phyloP scores from a whole-genome alignment of 306 rosid genomes.

The Datisca glomerata region DNA sequence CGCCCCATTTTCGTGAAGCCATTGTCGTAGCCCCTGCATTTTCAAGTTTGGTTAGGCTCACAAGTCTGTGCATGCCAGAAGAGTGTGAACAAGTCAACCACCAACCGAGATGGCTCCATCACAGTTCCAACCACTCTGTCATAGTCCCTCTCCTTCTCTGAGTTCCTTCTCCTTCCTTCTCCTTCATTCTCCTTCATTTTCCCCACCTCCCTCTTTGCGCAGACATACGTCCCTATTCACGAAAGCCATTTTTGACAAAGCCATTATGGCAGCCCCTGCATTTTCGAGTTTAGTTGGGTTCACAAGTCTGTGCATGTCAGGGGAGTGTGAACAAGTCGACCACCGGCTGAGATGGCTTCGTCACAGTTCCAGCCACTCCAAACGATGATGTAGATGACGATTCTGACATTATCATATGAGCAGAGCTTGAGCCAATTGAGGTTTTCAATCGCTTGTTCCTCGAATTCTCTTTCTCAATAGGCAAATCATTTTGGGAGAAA shows the following conservation, averaged over 20 bases:
- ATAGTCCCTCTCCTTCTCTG: too few relatives aligned
- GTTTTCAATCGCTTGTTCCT: conserved; percentile 31
- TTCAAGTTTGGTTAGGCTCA: too few relatives aligned
- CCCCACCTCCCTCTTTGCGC: too few relatives aligned
- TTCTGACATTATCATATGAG: neutral
- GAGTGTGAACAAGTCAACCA: conserved; percentile 63
- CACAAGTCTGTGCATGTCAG: conserved; percentile 73
- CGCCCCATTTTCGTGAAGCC: too few relatives aligned
- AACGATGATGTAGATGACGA: neutral
- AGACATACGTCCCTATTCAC: too few relatives aligned
- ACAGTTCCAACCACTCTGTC: neutral
- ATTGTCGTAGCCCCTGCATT: too few relatives aligned
- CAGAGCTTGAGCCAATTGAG: conserved; percentile 13
- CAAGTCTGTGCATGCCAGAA: conserved; percentile 72
- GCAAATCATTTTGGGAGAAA: conserved; percentile 1
- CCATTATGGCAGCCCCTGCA: too few relatives aligned
- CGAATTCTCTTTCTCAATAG: too few relatives aligned
- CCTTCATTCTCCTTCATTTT: too few relatives aligned
- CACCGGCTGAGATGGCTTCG: conserved; percentile 36
- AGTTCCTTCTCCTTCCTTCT: too few relatives aligned
- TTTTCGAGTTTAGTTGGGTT: too few relatives aligned
- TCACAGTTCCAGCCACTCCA: neutral
- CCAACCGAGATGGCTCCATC: conserved; percentile 35
- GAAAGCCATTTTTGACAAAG: too few relatives aligned
- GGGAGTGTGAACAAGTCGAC: conserved; percentile 66